These are phyloP conservation scores for Phytophthora podocarpi DNA, from an alignment of 352 stramenopile genomes.

Conservation along the genomic window DNA sequence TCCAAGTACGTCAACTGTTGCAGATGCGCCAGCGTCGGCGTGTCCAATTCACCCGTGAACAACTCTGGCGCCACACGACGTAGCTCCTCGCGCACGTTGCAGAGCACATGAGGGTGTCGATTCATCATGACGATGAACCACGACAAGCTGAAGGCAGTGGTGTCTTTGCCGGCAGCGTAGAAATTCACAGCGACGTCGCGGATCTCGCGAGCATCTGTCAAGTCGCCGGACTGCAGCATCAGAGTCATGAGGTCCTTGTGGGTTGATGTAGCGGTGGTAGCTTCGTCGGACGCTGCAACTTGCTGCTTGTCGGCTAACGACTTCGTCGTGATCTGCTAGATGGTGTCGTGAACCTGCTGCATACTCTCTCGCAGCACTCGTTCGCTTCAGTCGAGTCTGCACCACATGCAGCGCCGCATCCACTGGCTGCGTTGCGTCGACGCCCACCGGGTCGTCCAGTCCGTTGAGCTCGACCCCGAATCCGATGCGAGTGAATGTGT, in stretches of 20 bases:
- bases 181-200: constrained; percentile 79
- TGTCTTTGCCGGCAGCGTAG: constrained; percentile 69
- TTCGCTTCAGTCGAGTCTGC: constrained; percentile 37
- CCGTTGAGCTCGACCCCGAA: constrained; percentile 62
- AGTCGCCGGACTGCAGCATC: constrained; percentile 41
- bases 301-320: constrained; percentile 20
- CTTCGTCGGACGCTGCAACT: background rate
- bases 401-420: constrained; percentile 33
- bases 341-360: constrained; percentile 31
- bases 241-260: constrained; percentile 48
- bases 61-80: constrained; percentile 28
- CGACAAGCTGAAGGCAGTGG: constrained; percentile 57
- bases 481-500: constrained; percentile 63
- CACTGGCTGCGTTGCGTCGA: constrained; percentile 11
- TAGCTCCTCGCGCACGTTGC: constrained; percentile 47
- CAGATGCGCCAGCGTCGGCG: constrained; percentile 36
- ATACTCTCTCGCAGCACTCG: constrained; percentile 27
- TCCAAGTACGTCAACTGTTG: constrained; percentile 51
- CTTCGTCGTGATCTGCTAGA: constrained; percentile 38
- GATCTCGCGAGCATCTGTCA: constrained; percentile 35
- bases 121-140: constrained; percentile 79
- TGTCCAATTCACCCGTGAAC: constrained; percentile 20
- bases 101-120: constrained; percentile 45
- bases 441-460: constrained; percentile 28
- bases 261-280: background rate